Evolutionary conservation across 148 eudicot genomes (phyloP), one percentile per base, ranked within the genome.

Genomic region (Vaccinium corymbosum): DNA sequence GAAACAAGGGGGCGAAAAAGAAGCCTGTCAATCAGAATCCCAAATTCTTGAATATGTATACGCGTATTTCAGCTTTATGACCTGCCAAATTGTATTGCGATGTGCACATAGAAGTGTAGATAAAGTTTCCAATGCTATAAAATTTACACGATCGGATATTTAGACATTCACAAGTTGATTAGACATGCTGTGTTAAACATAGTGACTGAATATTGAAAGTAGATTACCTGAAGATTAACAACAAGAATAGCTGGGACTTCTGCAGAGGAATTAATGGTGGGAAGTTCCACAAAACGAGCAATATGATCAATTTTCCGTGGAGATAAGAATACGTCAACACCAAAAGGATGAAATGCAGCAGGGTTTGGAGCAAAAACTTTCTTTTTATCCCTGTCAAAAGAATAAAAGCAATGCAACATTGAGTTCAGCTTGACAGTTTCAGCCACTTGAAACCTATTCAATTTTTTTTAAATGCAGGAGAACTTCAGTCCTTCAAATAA

Each of bases 251-350:
- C 82, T 61, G 99, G 99, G 73, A 93, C 56, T 81, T 93, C 92
- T 71, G 93, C 93, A 0, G 85, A 88, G 50, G 95, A 88, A 85
- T 56, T 83, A 75, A 90, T 38, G 55, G 89, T 83, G 4, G 99
- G 98, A 86, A 96, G 95, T 90, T 94, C 97, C 79, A 96, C 93
- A 88, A 85, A 92, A 35, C 97, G 97, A 89, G 99, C 95, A 71
- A 96, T 89, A 87, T 96, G 99, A 74, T 88, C 90, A 79, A 96
- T 91, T 87, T 96, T 96, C 25, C 90, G 87, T 50, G 95, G 94
- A 76, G 98, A 94, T 80, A 91, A 88, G 87, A 94, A 96, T 71
- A 96, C 94, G 82, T 96, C 99, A 64, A 91, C 94, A 53, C 98
- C 99, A 83, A 94, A 91, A 85, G 99, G 99, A 87, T 85, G 81